A percentile compares a stretch with the other conserved stretches of the same genome.
Conservation (phyloP, 345 rosid genomes). For the Odontarrhena argentea region DNA sequence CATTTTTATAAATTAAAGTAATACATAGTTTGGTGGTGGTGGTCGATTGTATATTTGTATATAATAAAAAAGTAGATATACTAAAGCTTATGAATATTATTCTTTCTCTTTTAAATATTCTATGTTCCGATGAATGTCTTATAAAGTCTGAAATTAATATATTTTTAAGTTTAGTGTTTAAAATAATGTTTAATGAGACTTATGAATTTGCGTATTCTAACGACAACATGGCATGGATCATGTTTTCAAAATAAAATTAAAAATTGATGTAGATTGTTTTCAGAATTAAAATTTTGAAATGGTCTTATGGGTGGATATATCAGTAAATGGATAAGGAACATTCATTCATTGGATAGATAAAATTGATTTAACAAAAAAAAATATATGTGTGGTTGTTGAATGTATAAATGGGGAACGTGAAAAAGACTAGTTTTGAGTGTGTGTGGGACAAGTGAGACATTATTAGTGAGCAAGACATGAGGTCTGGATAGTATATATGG, state of each 20-base stretch:
- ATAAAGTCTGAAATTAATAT: background rate
- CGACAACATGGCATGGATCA: background rate
- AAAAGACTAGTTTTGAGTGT: conserved; percentile 21
- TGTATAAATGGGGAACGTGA: conserved; percentile 22
- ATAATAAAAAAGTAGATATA: background rate
- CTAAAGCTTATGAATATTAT: conserved; percentile 7
- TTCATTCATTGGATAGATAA: background rate
- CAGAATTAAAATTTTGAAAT: background rate
- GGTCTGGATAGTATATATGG: conserved; percentile 5
- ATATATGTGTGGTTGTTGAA: background rate
- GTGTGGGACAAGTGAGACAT: conserved; percentile 26
- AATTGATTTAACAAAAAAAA: background rate
- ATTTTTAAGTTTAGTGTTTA: background rate
- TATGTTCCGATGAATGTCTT: background rate
- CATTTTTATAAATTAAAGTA: conserved; percentile 21
- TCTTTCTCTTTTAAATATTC: background rate
- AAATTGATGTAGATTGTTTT: background rate
- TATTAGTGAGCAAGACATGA: conserved; percentile 5
- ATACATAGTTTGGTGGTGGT: conserved; percentile 17
- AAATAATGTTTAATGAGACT: no score
- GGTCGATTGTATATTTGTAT: conserved; percentile 32
- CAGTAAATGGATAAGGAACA: conserved; percentile 7
- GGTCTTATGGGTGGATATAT: background rate
- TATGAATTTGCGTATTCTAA: no score
- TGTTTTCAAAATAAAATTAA: background rate